These are phyloP conservation scores for Gossypium longicalyx DNA, from an alignment of 345 rosid species.

Conservation along the genomic window DNA sequence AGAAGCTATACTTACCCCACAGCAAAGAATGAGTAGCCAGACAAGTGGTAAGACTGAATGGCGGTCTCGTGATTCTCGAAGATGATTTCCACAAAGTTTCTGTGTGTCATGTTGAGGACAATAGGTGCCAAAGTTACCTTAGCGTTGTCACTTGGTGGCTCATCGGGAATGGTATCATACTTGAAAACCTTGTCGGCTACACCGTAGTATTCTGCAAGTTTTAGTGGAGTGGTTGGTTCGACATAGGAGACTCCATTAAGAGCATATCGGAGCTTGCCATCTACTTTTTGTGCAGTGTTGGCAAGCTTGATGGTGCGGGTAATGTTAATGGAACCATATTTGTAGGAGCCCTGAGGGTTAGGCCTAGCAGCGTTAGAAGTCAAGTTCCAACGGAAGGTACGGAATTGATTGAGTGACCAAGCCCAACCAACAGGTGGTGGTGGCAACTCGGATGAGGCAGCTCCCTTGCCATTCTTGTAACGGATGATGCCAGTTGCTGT, in stretches of 20 bases:
- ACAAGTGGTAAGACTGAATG: slow-evolving; percentile 61
- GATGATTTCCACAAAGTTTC: slow-evolving; percentile 64
- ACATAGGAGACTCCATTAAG: slow-evolving; percentile 60
- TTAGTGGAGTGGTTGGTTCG: slow-evolving; percentile 50
- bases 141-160: slow-evolving; percentile 30
- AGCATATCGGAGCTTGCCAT: slow-evolving; percentile 56
- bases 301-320: slow-evolving; percentile 65
- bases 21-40: slow-evolving; percentile 73
- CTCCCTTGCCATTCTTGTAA: slow-evolving; percentile 36
- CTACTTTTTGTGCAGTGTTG: slow-evolving; percentile 31
- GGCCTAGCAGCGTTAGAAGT: slow-evolving; percentile 40
- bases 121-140: slow-evolving; percentile 34
- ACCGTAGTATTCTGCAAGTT: slow-evolving; percentile 60
- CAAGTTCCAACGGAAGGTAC: slow-evolving; percentile 76
- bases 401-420: slow-evolving; percentile 73
- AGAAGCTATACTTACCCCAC: slow-evolving; percentile 51
- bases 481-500: slow-evolving; percentile 44
- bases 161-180: slow-evolving; percentile 43
- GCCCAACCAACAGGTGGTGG: slow-evolving; percentile 57
- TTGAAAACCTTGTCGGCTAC: slow-evolving; percentile 47
- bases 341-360: slow-evolving; percentile 52
- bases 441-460: slow-evolving; percentile 40
- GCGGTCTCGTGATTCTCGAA: slow-evolving; percentile 71
- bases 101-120: slow-evolving; percentile 58
- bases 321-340: slow-evolving; percentile 61